Percentiles rank a stretch among this genome's conserved stretches.
Evolutionary conservation across 129 eudicot genomes (phyloP).

Genomic region (Pittosporum tobira): DNA sequence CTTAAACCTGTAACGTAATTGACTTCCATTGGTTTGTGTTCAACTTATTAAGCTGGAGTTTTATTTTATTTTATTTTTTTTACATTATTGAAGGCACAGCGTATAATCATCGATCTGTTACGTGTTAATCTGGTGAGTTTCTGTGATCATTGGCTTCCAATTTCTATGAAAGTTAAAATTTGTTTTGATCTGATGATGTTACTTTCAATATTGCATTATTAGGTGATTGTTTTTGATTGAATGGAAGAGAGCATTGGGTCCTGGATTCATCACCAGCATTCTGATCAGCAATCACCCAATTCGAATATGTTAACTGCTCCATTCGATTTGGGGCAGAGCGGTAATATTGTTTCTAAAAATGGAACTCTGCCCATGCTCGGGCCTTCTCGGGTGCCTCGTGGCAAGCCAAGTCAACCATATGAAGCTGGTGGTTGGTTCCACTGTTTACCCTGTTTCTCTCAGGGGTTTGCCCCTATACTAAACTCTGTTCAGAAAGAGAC

Average conservation of each 20-base stretch:
- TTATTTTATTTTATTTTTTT: slow-evolving; percentile 40
- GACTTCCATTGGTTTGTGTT: slow-evolving; percentile 23
- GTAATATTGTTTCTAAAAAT: slow-evolving; percentile 23
- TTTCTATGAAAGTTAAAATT: neutral
- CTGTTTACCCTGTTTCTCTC: slow-evolving; percentile 30
- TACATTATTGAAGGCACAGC: slow-evolving; percentile 29
- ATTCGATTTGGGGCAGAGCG: slow-evolving; percentile 23
- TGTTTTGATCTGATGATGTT: slow-evolving; percentile 6
- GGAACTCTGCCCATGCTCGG: slow-evolving; percentile 21
- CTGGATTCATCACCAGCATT: slow-evolving; percentile 45
- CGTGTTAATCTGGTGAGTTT: slow-evolving; percentile 28
- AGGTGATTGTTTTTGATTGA: slow-evolving; percentile 46
- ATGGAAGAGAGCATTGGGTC: slow-evolving; percentile 60
- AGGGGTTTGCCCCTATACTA: slow-evolving; percentile 33
- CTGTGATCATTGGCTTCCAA: neutral
- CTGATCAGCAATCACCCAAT: slow-evolving; percentile 20
- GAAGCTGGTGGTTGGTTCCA: slow-evolving; percentile 45
- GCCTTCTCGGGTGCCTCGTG: slow-evolving; percentile 24
- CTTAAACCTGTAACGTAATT: slow-evolving; percentile 94
- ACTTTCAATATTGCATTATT: slow-evolving; percentile 3
- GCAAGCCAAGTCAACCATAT: slow-evolving; percentile 25
- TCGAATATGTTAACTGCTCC: slow-evolving; percentile 28
- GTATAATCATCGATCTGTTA: slow-evolving; percentile 24
- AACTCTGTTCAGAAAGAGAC: slow-evolving; percentile 28
- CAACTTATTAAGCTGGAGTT: slow-evolving; percentile 48